Conservation (phyloP, 2,329 filamentous ascomycete genomes). For the Stachybotrys elegans region DNA sequence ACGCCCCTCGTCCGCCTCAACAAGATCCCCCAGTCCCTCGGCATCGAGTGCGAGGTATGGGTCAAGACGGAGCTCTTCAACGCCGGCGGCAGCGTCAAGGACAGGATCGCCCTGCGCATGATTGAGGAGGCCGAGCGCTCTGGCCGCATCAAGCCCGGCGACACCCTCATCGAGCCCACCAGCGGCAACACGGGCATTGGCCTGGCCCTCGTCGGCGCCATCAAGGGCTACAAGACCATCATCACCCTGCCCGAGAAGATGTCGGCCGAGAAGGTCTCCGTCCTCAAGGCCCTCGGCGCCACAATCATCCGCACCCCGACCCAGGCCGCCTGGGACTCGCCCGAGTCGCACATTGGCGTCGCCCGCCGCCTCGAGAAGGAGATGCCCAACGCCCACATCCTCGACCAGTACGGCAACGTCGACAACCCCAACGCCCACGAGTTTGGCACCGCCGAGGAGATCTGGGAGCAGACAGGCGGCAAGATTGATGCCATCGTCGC, state of each 20-base stretch:
- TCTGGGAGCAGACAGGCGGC: conserved; percentile 76
- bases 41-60: conserved; percentile 84
- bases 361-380: conserved; percentile 87
- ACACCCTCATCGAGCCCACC: conserved; percentile 96
- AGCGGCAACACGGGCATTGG: conserved; percentile 98
- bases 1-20: conserved; percentile 94
- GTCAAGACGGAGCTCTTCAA: conserved; percentile 93
- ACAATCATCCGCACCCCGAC: conserved; percentile 98
- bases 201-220: conserved; percentile 84
- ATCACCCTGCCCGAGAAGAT: conserved; percentile 99
- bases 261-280: conserved; percentile 96
- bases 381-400: conserved; percentile 92
- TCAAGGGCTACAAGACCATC: conserved; percentile 98
- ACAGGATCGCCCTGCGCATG: conserved; percentile 94
- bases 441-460: conserved; percentile 89
- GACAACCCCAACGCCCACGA: conserved; percentile 95
- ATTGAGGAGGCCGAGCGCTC: conserved; percentile 89
- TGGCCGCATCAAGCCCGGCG: conserved; percentile 92
- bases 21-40: conserved; percentile 84
- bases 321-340: conserved; percentile 88
- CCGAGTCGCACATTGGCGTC: conserved; percentile 96
- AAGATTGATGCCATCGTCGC: conserved; percentile 82
- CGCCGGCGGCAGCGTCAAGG: conserved; percentile 89
- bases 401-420: conserved; percentile 90
- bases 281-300: conserved; percentile 86